Evolutionary conservation across 768 basidiomycete genomes (phyloP).

Genomic region (Boletellus ananiceps): DNA sequence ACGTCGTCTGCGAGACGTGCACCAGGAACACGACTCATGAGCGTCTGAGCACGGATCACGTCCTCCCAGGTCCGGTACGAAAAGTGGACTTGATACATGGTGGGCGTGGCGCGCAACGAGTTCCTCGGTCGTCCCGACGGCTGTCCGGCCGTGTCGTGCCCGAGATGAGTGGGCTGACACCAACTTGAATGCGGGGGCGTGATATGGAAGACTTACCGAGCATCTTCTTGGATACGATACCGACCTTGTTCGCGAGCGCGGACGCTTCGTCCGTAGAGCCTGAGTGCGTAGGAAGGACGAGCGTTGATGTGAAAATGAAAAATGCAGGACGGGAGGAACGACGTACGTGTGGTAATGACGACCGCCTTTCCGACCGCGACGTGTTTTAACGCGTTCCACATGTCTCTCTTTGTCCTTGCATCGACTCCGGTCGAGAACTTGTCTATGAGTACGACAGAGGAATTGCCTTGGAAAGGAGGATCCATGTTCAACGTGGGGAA

Average conservation of each 20-base stretch:
- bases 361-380: constrained; percentile 67
- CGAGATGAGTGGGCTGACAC: neutral
- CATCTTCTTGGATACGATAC: constrained; percentile 67
- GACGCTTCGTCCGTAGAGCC: constrained; percentile 86
- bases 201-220: constrained; percentile 42
- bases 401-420: constrained; percentile 78
- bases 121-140: constrained; percentile 60
- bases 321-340: neutral
- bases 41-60: constrained; percentile 46
- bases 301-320: too few relatives aligned
- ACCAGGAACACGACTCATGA: constrained; percentile 61
- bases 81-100: constrained; percentile 72
- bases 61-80: constrained; percentile 62
- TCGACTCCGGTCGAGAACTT: constrained; percentile 83
- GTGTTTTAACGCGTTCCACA: constrained; percentile 70
- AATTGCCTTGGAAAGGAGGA: constrained; percentile 49
- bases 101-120: constrained; percentile 61
- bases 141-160: constrained; percentile 27
- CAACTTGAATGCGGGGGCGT: too few relatives aligned
- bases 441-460: constrained; percentile 73
- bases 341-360: constrained; percentile 66
- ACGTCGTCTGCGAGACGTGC: constrained; percentile 68
- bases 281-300: constrained; percentile 15
- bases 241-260: constrained; percentile 69
- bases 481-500: too few relatives aligned